Conservation (phyloP, 1,284 basidiomycete species). For the Neonothopanus nambi region DNA sequence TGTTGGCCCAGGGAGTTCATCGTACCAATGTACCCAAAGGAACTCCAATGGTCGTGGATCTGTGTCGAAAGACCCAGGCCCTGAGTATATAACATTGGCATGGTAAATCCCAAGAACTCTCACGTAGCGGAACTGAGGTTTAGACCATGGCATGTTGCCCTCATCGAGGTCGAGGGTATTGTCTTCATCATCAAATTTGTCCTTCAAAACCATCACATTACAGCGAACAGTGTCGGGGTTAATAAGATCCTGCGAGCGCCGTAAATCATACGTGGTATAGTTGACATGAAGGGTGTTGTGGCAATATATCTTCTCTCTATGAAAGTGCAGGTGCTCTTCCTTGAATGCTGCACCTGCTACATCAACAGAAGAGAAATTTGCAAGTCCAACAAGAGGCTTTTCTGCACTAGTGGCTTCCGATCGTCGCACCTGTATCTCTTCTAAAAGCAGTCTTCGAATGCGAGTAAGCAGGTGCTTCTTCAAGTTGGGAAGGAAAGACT, state of each 20-base stretch:
- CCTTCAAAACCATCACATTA: neutral
- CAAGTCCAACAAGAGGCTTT: no score
- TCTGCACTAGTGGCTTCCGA: no score
- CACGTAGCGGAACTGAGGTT: constrained; percentile 29
- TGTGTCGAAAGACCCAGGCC: neutral
- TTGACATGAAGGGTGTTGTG: constrained; percentile 1
- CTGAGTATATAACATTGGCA: constrained; percentile 16
- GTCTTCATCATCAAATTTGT: neutral
- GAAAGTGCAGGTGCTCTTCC: no score
- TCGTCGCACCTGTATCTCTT: no score
- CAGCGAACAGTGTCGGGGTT: neutral
- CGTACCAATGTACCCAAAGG: neutral
- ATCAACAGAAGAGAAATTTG: no score
- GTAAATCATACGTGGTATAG: constrained; percentile 2
- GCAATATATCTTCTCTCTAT: neutral
- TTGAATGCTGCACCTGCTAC: no score
- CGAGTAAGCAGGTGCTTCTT: no score
- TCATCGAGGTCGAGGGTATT: no score
- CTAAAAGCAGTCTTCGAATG: no score
- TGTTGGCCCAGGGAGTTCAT: neutral
- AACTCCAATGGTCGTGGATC: constrained; percentile 1
- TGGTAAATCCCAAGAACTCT: neutral
- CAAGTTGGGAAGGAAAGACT: no score
- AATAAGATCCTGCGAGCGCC: neutral
- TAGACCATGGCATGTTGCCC: no score